Evolutionary conservation across 164 flowering plant genomes (phyloP).

Genomic region (Vitis riparia): DNA sequence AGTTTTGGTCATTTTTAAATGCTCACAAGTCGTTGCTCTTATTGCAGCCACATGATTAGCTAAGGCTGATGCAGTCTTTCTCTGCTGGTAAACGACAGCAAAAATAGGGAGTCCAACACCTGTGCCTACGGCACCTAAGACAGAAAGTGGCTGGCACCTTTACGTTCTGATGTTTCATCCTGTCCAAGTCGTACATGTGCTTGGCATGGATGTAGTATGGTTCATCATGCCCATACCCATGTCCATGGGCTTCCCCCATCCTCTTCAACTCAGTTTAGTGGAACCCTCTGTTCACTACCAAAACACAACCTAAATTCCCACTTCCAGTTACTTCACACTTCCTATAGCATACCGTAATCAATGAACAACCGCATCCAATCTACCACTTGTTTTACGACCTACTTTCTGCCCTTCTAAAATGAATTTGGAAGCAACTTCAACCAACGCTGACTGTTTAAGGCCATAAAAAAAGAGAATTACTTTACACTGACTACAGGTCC

Average conservation of each 20-base stretch:
- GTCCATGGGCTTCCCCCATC: constrained; percentile 71
- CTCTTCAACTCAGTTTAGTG: constrained; percentile 85
- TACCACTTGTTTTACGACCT: no score
- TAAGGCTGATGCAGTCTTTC: constrained; percentile 79
- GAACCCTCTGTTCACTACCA: constrained; percentile 56
- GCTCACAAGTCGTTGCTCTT: no score
- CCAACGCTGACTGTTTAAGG: no score
- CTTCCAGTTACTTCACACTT: no score
- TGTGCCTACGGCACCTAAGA: constrained; percentile 69
- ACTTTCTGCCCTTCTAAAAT: no score
- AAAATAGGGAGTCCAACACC: constrained; percentile 82
- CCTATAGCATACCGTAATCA: no score
- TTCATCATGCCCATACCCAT: constrained; percentile 65
- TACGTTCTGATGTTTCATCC: constrained; percentile 69
- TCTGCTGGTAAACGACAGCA: constrained; percentile 93
- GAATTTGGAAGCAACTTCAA: no score
- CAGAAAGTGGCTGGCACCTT: constrained; percentile 64
- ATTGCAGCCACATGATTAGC: neutral
- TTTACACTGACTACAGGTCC: no score
- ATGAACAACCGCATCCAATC: no score
- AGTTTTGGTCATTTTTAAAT: no score
- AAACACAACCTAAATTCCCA: neutral
- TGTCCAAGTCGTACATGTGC: constrained; percentile 97
- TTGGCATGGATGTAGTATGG: constrained; percentile 84
- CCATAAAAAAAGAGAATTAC: no score